Evolutionary conservation across 148 eudicot species (phyloP).

Genomic region (Silene conica): DNA sequence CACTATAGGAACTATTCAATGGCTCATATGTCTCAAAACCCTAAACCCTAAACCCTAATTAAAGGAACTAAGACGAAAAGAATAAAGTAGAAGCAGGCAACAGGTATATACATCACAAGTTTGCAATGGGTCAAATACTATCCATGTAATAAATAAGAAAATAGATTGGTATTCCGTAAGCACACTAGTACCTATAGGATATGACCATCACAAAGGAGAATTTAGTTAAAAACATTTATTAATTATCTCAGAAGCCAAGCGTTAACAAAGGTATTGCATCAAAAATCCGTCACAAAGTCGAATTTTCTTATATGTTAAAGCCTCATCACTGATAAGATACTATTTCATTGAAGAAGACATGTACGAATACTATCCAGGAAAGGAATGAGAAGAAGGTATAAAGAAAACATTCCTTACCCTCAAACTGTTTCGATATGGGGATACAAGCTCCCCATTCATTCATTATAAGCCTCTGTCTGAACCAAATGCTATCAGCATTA

Average conservation of each 20-base stretch:
- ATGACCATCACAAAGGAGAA: no score
- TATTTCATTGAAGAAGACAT: background rate
- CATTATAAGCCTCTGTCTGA: conserved; percentile 41
- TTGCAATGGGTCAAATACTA: no score
- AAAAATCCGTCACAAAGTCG: conserved; percentile 32
- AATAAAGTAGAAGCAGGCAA: no score
- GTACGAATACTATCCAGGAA: conserved; percentile 26
- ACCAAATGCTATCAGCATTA: conserved; percentile 7
- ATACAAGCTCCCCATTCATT: background rate
- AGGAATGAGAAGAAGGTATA: conserved; percentile 19
- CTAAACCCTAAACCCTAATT: no score
- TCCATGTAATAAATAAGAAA: no score
- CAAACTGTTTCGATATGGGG: conserved; percentile 16
- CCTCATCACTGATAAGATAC: conserved; percentile 41
- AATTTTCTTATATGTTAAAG: conserved; percentile 58
- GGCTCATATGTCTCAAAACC: no score
- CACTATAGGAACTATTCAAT: no score
- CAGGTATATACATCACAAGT: no score
- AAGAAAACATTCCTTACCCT: conserved; percentile 21
- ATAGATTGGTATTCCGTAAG: no score
- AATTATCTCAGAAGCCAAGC: conserved; percentile 68
- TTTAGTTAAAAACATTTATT: no score
- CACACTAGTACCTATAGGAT: no score
- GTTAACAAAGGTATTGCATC: conserved; percentile 41
- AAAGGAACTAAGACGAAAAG: no score